Conservation (phyloP, 192 early-diverging fungal species). For the Pilobolus umbonatus region DNA sequence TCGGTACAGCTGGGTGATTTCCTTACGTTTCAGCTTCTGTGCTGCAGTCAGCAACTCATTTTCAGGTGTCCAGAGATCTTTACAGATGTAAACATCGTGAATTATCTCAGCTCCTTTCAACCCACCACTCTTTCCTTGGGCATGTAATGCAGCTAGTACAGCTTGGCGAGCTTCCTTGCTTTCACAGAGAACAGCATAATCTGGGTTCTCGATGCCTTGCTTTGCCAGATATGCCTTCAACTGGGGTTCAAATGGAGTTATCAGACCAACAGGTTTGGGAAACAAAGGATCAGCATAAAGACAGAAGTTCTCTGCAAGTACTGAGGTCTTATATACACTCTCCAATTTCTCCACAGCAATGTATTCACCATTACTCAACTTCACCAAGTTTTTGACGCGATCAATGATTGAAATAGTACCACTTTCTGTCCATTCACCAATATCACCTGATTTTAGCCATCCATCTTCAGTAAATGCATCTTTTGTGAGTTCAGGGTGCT, state of each 20-base stretch:
- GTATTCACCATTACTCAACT: conserved; percentile 69
- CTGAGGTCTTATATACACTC: conserved; percentile 73
- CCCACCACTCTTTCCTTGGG: conserved; percentile 55
- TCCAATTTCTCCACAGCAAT: conserved; percentile 55
- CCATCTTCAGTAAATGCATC: conserved; percentile 61
- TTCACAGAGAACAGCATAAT: conserved; percentile 52
- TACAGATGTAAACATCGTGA: conserved; percentile 57
- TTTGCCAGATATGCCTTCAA: conserved; percentile 41
- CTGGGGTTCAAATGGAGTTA: conserved; percentile 60
- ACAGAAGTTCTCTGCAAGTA: conserved; percentile 74
- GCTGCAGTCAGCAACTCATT: conserved; percentile 79
- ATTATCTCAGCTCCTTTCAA: conserved; percentile 78
- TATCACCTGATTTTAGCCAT: conserved; percentile 73
- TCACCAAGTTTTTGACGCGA: conserved; percentile 76
- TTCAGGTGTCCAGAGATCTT: conserved; percentile 89
- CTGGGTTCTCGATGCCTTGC: conserved; percentile 36
- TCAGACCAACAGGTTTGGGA: conserved; percentile 67
- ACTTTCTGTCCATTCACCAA: conserved; percentile 65
- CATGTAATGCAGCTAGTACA: conserved; percentile 39
- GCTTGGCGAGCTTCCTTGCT: conserved; percentile 45
- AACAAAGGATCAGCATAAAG: conserved; percentile 71
- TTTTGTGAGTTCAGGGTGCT: conserved; percentile 51
- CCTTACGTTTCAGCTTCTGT: conserved; percentile 85
- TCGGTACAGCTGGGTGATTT: conserved; percentile 59
- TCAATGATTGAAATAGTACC: conserved; percentile 76